Evolutionary conservation across 2,329 filamentous ascomycete species (phyloP).

Genomic region (Fonsecaea pedrosoi): DNA sequence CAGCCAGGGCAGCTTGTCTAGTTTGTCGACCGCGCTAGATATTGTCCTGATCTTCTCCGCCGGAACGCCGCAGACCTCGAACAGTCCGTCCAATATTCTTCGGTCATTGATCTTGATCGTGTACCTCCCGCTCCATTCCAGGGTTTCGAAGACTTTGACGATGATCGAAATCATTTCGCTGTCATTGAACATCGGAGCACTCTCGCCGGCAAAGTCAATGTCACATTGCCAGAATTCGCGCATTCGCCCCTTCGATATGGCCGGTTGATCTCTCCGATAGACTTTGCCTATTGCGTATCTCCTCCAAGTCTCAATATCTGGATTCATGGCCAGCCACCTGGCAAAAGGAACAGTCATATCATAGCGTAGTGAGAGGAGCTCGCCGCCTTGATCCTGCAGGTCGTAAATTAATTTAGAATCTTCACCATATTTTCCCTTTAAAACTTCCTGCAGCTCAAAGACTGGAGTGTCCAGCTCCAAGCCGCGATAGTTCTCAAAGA

Average conservation of each 20-base stretch:
- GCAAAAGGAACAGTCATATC: slow-evolving; percentile 90
- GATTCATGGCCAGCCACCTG: slow-evolving; percentile 91
- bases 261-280: slow-evolving; percentile 79
- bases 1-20: slow-evolving; percentile 90
- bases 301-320: slow-evolving; percentile 81
- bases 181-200: slow-evolving; percentile 88
- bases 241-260: slow-evolving; percentile 90
- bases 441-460: slow-evolving; percentile 85
- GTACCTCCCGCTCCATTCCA: slow-evolving; percentile 75
- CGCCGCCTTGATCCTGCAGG: slow-evolving; percentile 84
- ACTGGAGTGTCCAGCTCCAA: slow-evolving; percentile 81
- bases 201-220: slow-evolving; percentile 84
- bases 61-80: slow-evolving; percentile 88
- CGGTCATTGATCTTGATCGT: slow-evolving; percentile 96
- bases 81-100: slow-evolving; percentile 90
- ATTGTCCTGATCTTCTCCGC: slow-evolving; percentile 86
- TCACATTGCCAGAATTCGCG: slow-evolving; percentile 98
- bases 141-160: slow-evolving; percentile 80
- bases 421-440: slow-evolving; percentile 89
- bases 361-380: slow-evolving; percentile 82
- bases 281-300: slow-evolving; percentile 96
- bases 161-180: slow-evolving; percentile 86
- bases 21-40: slow-evolving; percentile 91
- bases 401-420: slow-evolving; percentile 93
- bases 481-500: slow-evolving; percentile 84